These are phyloP conservation scores for Dactylorhiza incarnata DNA, from an alignment of 106 monocot species.

Conservation along the genomic window DNA sequence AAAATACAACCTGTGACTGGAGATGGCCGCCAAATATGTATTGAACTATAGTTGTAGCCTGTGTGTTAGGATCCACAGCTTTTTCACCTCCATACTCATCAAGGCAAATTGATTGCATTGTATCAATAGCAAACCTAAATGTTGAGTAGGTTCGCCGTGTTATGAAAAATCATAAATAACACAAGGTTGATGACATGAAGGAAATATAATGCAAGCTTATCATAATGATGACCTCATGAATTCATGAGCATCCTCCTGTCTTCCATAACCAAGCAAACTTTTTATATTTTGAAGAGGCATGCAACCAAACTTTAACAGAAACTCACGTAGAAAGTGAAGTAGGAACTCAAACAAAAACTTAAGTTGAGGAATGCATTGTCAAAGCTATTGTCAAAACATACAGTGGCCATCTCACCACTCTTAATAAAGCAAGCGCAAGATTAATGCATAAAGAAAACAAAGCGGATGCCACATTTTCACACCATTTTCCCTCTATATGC, in stretches of 20 bases:
- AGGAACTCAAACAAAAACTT: too few species aligned
- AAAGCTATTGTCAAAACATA: too few species aligned
- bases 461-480: too few species aligned
- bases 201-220: neutral
- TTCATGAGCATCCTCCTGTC: conserved; percentile 98
- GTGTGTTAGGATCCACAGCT: conserved; percentile 55
- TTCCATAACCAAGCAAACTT: conserved; percentile 84
- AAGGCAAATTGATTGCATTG: conserved; percentile 93
- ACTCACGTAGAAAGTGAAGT: too few species aligned
- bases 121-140: conserved; percentile 86
- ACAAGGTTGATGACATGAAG: neutral
- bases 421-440: too few species aligned
- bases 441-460: too few species aligned
- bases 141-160: neutral
- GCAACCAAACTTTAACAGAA: too few species aligned
- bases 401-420: too few species aligned
- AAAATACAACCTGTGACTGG: conserved; percentile 73
- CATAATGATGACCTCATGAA: conserved; percentile 69
- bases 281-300: too few species aligned
- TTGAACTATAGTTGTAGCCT: conserved; percentile 90
- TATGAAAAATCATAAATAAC: neutral
- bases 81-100: conserved; percentile 95
- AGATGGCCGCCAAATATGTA: conserved; percentile 94
- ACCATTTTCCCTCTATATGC: too few species aligned
- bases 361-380: too few species aligned